Evolutionary conservation across 2,329 filamentous ascomycete genomes (phyloP).

Genomic region (Helotiales sp.): DNA sequence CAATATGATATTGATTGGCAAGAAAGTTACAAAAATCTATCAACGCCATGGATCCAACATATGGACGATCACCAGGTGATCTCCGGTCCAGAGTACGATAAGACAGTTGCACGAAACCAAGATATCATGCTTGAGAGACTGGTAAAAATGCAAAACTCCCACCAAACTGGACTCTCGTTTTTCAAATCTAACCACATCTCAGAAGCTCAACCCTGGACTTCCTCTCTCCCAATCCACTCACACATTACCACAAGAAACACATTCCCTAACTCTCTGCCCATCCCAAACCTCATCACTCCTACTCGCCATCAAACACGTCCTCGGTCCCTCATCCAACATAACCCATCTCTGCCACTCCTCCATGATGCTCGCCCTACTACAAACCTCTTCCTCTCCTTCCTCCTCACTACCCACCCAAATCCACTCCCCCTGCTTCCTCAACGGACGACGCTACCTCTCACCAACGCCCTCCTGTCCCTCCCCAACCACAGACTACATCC

Average conservation of each 20-base stretch:
- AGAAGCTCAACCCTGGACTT: constrained; percentile 30
- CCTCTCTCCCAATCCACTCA: neutral
- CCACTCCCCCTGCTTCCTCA: constrained; percentile 35
- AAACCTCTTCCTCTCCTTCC: neutral
- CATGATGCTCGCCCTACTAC: constrained; percentile 27
- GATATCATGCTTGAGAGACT: constrained; percentile 24
- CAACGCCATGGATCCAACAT: constrained; percentile 31
- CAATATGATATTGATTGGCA: constrained; percentile 19
- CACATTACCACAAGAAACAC: constrained; percentile 24
- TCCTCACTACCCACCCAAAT: constrained; percentile 10
- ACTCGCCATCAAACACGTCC: constrained; percentile 11
- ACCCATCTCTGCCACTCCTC: constrained; percentile 29
- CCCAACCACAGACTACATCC: constrained; percentile 21
- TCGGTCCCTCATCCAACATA: constrained; percentile 26
- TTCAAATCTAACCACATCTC: neutral
- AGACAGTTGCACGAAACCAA: constrained; percentile 15
- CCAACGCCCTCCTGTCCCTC: neutral
- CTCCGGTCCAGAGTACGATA: constrained; percentile 23
- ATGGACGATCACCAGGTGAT: constrained; percentile 26
- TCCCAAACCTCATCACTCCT: constrained; percentile 22
- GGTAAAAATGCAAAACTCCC: constrained; percentile 9
- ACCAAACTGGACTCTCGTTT: neutral
- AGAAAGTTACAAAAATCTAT: constrained; percentile 26
- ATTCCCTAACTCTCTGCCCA: constrained; percentile 22
- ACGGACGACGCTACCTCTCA: constrained; percentile 32